These are phyloP conservation scores for Phytophthora macrochlamydospora DNA, from an alignment of 352 stramenopile species.

Conservation along the genomic window DNA sequence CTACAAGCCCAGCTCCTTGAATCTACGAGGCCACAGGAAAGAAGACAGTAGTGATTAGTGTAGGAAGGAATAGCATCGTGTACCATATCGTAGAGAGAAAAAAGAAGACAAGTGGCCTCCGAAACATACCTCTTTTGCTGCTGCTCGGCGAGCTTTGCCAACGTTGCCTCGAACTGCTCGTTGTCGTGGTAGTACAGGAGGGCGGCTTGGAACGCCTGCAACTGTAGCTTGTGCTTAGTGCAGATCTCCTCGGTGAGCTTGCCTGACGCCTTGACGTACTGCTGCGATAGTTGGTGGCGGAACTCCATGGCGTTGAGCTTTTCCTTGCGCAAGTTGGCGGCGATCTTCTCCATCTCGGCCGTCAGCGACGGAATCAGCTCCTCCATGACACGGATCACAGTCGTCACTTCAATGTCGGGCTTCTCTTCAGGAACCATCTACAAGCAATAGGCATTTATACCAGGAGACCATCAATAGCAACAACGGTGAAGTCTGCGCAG, in stretches of 20 bases:
- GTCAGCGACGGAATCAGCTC: conserved; percentile 76
- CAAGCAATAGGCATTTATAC: not conserved
- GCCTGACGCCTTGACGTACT: conserved; percentile 72
- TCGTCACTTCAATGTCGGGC: conserved; percentile 60
- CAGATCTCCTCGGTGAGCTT: conserved; percentile 65
- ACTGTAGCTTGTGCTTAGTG: conserved; percentile 51
- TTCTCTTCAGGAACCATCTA: conserved; percentile 65
- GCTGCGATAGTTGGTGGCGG: conserved; percentile 57
- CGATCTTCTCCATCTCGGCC: conserved; percentile 75
- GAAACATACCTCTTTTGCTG: conserved; percentile 56
- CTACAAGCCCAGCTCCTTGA: conserved; percentile 58
- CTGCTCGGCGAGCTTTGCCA: conserved; percentile 64
- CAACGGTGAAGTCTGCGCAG: not conserved
- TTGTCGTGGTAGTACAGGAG: conserved; percentile 86
- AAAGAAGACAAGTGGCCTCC: conserved; percentile 25
- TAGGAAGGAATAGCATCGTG: conserved; percentile 9
- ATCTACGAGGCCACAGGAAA: conserved; percentile 33
- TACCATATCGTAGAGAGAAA: conserved; percentile 19
- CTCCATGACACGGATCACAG: conserved; percentile 71
- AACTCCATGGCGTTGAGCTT: conserved; percentile 46
- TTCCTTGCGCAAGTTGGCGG: conserved; percentile 34
- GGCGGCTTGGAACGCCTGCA: conserved; percentile 72
- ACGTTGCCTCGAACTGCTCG: conserved; percentile 58
- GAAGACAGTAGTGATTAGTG: conserved; percentile 10
- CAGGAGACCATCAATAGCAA: conserved; percentile 10